A percentile compares a stretch with the other conserved stretches of the same genome.
Evolutionary conservation across 2,329 filamentous ascomycete genomes (phyloP).

Genomic region (Trichoderma gracile): DNA sequence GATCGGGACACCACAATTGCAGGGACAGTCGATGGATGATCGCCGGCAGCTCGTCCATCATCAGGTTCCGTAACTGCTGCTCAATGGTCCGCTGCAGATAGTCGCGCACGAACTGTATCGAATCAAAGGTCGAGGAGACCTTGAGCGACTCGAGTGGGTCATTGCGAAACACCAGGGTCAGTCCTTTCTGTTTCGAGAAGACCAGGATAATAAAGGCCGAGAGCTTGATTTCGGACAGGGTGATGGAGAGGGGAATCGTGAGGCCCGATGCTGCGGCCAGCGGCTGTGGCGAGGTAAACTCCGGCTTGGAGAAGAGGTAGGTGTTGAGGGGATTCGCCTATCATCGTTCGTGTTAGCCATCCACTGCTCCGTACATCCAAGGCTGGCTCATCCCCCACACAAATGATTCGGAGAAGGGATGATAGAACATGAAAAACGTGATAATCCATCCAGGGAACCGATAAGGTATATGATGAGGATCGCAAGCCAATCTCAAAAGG

Average conservation of each 20-base stretch:
- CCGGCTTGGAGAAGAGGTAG: conserved; percentile 85
- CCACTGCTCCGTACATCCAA: neutral
- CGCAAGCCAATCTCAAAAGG: neutral
- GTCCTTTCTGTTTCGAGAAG: conserved; percentile 94
- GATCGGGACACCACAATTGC: conserved; percentile 86
- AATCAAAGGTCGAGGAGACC: conserved; percentile 98
- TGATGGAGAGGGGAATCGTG: conserved; percentile 97
- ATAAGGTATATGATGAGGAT: neutral
- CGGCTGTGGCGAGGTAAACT: conserved; percentile 89
- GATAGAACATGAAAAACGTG: neutral
- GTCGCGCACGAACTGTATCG: conserved; percentile 96
- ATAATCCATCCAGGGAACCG: conserved; percentile 1
- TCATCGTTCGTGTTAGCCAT: conserved; percentile 25
- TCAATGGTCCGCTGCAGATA: conserved; percentile 97
- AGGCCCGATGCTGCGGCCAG: conserved; percentile 87
- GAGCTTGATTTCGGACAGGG: conserved; percentile 89
- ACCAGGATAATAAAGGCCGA: conserved; percentile 97
- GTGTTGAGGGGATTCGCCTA: conserved; percentile 95
- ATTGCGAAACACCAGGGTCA: conserved; percentile 96
- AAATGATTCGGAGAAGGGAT: neutral
- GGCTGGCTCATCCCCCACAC: neutral
- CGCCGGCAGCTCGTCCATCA: conserved; percentile 97
- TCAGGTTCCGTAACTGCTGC: conserved; percentile 83
- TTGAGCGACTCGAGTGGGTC: conserved; percentile 97
- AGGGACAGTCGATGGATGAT: conserved; percentile 93